Evolutionary conservation across 768 basidiomycete genomes (phyloP).

Genomic region (Hericium rajendrae): DNA sequence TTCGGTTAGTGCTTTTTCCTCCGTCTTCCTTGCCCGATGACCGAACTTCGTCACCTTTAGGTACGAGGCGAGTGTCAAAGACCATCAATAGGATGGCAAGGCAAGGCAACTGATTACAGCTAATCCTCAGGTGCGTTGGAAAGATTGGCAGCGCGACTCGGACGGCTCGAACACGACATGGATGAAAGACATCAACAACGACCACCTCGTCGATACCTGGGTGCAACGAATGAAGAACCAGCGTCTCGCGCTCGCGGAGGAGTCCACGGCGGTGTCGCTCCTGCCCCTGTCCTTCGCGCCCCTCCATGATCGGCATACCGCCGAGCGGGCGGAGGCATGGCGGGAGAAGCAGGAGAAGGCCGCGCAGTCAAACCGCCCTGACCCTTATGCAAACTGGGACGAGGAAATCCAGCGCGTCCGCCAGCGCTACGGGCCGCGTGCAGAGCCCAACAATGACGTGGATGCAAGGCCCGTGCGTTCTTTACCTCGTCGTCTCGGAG

Average conservation of each 20-base stretch:
- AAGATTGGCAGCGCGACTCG: slow-evolving; percentile 6
- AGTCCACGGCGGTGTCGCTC: slow-evolving; percentile 7
- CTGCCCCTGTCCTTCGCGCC: slow-evolving; percentile 1
- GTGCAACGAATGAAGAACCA: slow-evolving; percentile 1
- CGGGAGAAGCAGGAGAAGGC: slow-evolving; percentile 4
- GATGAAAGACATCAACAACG: slow-evolving; percentile 4
- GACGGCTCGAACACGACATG: slow-evolving; percentile 14
- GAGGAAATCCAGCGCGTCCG: not conserved
- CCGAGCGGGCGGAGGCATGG: slow-evolving; percentile 7
- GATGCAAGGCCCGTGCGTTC: not conserved
- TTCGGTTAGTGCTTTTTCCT: not conserved
- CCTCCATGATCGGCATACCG: slow-evolving; percentile 9
- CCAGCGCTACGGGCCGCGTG: not conserved
- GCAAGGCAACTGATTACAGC: not conserved
- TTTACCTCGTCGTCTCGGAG: not conserved
- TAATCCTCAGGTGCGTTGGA: slow-evolving; percentile 9
- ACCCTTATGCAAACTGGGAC: not conserved
- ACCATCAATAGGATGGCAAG: too few species aligned
- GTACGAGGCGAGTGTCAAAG: slow-evolving; percentile 8
- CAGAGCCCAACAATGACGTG: not conserved
- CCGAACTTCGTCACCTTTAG: not conserved
- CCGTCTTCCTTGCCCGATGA: not conserved
- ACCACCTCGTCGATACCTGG: slow-evolving; percentile 3
- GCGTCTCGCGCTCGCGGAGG: not conserved
- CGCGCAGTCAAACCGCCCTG: not conserved